A percentile compares a stretch with the other conserved stretches of the same genome.
Evolutionary conservation across 1,284 basidiomycete species (phyloP).

Genomic region (Cryptococcus sp.): DNA sequence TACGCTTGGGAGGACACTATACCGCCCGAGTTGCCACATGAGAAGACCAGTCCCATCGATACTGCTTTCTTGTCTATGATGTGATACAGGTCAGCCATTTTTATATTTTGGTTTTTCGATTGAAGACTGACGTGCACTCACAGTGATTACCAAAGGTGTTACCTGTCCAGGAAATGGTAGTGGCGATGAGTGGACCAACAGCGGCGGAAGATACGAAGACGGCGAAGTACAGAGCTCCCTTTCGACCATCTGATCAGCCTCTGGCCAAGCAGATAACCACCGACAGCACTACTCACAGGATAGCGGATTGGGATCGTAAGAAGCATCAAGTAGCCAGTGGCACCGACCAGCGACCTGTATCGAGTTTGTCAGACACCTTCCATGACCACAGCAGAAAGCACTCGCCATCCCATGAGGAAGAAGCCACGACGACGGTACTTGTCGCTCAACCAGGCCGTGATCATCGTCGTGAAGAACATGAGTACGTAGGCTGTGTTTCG

Average conservation of each 20-base stretch:
- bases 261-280: neutral
- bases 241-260: neutral
- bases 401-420: constrained; percentile 55
- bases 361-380: too few species aligned
- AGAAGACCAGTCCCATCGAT: constrained; percentile 57
- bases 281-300: constrained; percentile 8
- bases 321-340: constrained; percentile 55
- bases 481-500: constrained; percentile 51
- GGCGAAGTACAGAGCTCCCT: constrained; percentile 54
- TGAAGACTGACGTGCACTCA: constrained; percentile 12
- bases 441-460: constrained; percentile 53
- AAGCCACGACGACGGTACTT: constrained; percentile 47
- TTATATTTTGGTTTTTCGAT: neutral
- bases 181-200: constrained; percentile 54
- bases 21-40: constrained; percentile 55
- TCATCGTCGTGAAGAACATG: constrained; percentile 55
- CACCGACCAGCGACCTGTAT: constrained; percentile 38
- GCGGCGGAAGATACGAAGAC: constrained; percentile 53
- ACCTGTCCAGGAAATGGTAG: constrained; percentile 55
- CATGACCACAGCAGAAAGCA: neutral
- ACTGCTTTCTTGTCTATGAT: constrained; percentile 48
- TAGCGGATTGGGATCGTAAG: constrained; percentile 41
- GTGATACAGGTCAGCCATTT: neutral
- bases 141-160: constrained; percentile 53
- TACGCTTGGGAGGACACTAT: constrained; percentile 55